Conservation (phyloP, 192 early-diverging fungal species). For the Backusella macrospora region DNA sequence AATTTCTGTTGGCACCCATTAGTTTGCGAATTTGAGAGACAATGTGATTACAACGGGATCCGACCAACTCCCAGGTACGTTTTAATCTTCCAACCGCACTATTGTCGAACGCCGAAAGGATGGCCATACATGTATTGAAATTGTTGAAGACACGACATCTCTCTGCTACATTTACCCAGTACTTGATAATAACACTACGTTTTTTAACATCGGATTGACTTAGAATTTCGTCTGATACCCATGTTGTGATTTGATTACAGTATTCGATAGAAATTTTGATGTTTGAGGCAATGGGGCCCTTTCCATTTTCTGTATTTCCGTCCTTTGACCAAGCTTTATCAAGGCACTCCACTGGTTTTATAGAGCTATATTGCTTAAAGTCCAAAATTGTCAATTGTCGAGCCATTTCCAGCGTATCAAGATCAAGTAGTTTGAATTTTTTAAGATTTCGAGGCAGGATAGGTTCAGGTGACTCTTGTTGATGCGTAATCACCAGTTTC, state of each 20-base stretch:
- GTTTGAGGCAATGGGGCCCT: slow-evolving; percentile 70
- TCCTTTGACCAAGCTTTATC: slow-evolving; percentile 86
- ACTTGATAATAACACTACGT: slow-evolving; percentile 75
- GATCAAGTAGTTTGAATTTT: slow-evolving; percentile 79
- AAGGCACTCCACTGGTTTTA: slow-evolving; percentile 88
- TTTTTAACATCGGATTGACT: slow-evolving; percentile 80
- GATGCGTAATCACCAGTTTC: slow-evolving; percentile 64
- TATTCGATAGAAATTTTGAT: slow-evolving; percentile 87
- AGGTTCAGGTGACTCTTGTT: slow-evolving; percentile 69
- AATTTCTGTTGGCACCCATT: slow-evolving; percentile 87
- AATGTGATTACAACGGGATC: slow-evolving; percentile 56
- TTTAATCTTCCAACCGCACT: slow-evolving; percentile 87
- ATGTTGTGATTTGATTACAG: slow-evolving; percentile 84
- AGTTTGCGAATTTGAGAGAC: slow-evolving; percentile 69
- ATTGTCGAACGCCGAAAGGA: slow-evolving; percentile 87
- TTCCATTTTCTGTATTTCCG: slow-evolving; percentile 51
- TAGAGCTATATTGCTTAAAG: slow-evolving; percentile 76
- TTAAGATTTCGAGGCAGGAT: slow-evolving; percentile 83
- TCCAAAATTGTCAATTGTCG: slow-evolving; percentile 96
- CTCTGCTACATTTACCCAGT: slow-evolving; percentile 85
- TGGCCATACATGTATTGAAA: slow-evolving; percentile 91
- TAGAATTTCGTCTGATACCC: slow-evolving; percentile 87
- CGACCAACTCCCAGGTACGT: slow-evolving; percentile 85
- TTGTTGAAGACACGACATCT: slow-evolving; percentile 87
- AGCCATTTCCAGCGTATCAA: slow-evolving; percentile 91